Evolutionary conservation across 192 early-diverging fungal genomes (phyloP).

Genomic region (Pecoramyces ruminantium): DNA sequence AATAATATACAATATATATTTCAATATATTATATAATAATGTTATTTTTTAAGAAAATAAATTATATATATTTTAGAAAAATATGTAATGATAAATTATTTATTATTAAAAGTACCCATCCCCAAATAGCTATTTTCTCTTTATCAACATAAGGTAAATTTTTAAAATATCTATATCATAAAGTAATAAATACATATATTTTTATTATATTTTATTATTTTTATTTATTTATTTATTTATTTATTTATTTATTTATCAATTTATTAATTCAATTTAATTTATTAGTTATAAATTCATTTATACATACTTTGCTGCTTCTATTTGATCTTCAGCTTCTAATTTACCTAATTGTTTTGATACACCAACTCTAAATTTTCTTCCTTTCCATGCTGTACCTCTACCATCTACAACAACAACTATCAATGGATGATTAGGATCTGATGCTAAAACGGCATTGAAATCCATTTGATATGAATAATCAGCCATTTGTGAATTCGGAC

Average conservation of each 20-base stretch:
- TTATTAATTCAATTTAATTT: neutral
- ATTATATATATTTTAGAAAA: too few species aligned
- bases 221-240: neutral
- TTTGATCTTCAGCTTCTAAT: slow-evolving; percentile 70
- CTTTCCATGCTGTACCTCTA: slow-evolving; percentile 75
- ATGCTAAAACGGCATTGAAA: slow-evolving; percentile 51
- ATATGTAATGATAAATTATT: too few species aligned
- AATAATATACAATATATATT: too few species aligned
- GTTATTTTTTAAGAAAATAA: too few species aligned
- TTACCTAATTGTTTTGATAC: slow-evolving; percentile 66
- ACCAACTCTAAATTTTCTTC: slow-evolving; percentile 56
- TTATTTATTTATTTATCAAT: neutral
- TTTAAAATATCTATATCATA: slow-evolving; percentile 12
- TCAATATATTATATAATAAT: too few species aligned
- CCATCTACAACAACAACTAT: slow-evolving; percentile 47
- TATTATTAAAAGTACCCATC: slow-evolving; percentile 50
- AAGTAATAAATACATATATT: neutral
- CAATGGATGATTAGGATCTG: slow-evolving; percentile 46
- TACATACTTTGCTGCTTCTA: slow-evolving; percentile 53
- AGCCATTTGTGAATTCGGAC: slow-evolving; percentile 75
- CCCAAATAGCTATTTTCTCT: slow-evolving; percentile 77
- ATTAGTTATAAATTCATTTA: too few species aligned
- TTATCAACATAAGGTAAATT: slow-evolving; percentile 59
- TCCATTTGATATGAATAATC: slow-evolving; percentile 37
- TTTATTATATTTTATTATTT: too few species aligned